These are phyloP conservation scores for Hyaloscypha variabilis DNA, from an alignment of 495 filamentous ascomycete genomes.

Conservation along the genomic window DNA sequence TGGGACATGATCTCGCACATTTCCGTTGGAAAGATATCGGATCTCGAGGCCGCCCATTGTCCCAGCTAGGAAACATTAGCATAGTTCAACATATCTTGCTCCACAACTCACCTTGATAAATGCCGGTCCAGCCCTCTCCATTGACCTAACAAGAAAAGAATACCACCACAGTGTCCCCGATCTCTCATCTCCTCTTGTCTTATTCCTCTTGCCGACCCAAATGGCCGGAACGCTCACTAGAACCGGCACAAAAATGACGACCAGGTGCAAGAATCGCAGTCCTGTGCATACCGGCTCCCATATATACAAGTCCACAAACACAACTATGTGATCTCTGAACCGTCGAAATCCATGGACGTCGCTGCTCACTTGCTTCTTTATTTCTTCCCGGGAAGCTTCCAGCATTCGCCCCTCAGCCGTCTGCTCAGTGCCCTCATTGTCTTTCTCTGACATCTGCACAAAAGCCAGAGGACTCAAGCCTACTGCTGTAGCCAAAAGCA, in stretches of 20 bases:
- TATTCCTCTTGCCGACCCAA: conserved; percentile 69
- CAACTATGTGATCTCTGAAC: conserved; percentile 53
- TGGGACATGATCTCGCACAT: conserved; percentile 94
- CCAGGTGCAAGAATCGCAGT: conserved; percentile 79
- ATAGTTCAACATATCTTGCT: neutral
- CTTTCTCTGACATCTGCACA: conserved; percentile 68
- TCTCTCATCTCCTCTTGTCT: conserved; percentile 67
- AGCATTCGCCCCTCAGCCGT: conserved; percentile 87
- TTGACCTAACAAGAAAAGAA: conserved; percentile 78
- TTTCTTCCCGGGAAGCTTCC: conserved; percentile 74
- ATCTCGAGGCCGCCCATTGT: conserved; percentile 97
- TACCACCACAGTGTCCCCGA: conserved; percentile 95
- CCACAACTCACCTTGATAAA: conserved; percentile 84
- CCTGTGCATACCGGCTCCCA: conserved; percentile 90
- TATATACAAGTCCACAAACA: conserved; percentile 71
- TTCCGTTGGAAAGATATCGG: conserved; percentile 95
- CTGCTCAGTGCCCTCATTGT: conserved; percentile 58
- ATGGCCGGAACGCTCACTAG: conserved; percentile 77
- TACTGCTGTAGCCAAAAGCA: conserved; percentile 46
- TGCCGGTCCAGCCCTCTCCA: conserved; percentile 94
- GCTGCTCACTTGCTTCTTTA: conserved; percentile 65
- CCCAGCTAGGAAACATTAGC: conserved; percentile 66
- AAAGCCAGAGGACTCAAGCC: conserved; percentile 67
- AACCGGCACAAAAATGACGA: conserved; percentile 89
- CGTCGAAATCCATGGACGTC: conserved; percentile 58